phyloP scores from a whole-genome alignment of 2,329 filamentous ascomycete species.

The Ophiostoma populinum region DNA sequence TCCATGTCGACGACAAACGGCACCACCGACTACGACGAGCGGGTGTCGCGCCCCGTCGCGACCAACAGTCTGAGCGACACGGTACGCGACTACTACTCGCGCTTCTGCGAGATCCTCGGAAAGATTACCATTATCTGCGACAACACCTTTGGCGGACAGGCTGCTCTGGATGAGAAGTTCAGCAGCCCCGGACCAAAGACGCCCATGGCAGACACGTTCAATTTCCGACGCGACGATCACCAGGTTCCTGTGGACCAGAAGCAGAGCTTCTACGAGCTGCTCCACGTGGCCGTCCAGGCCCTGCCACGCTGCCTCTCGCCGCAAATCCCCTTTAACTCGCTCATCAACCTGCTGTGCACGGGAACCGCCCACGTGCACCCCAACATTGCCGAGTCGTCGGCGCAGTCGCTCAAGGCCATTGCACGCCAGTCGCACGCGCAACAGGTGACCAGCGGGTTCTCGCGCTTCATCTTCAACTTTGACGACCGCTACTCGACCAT shows the following conservation, averaged over 20 bases:
- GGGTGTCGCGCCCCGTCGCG: constrained; percentile 48
- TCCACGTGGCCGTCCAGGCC: constrained; percentile 90
- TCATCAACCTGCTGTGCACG: constrained; percentile 90
- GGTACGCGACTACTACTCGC: constrained; percentile 68
- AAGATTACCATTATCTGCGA: constrained; percentile 95
- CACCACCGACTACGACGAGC: constrained; percentile 34
- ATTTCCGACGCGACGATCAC: constrained; percentile 72
- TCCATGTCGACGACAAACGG: constrained; percentile 2
- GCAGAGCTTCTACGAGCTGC: constrained; percentile 85
- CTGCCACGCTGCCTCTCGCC: constrained; percentile 83
- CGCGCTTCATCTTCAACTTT: constrained; percentile 95
- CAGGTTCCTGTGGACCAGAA: constrained; percentile 61
- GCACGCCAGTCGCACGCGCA: constrained; percentile 85
- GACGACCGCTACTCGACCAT: constrained; percentile 95
- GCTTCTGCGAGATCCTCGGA: constrained; percentile 87
- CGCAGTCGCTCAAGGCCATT: constrained; percentile 86
- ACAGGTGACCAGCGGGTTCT: constrained; percentile 90
- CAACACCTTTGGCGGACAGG: constrained; percentile 91
- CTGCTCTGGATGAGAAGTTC: constrained; percentile 89
- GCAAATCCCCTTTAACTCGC: constrained; percentile 78
- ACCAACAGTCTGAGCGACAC: constrained; percentile 51
- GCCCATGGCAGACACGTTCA: constrained; percentile 86
- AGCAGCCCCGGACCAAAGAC: constrained; percentile 77
- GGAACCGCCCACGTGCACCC: constrained; percentile 89
- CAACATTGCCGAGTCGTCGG: constrained; percentile 83